Evolutionary conservation across 1,284 basidiomycete species (phyloP), one percentile per base, ranked within the genome.

Genomic region (Cystobasidium sp.): DNA sequence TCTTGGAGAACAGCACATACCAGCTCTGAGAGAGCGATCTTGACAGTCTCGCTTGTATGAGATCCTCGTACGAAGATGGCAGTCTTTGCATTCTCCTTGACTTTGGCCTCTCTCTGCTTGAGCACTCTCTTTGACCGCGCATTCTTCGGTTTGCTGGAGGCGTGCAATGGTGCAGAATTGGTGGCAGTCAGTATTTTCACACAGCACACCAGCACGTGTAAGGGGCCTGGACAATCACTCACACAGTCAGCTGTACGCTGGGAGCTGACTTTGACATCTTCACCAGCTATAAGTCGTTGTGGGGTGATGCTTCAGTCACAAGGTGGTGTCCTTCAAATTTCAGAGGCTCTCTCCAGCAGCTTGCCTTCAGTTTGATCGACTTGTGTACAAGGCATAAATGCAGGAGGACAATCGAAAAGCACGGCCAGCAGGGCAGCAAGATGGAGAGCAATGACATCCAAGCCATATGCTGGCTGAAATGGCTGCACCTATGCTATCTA

Each of bases 121-220:
- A 97, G 81, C 0, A 89, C 96, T 76, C 97, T 88, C 84, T 99
- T 99, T n/a, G 93, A 92, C 52, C 96, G 89, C 0, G 97, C 96
- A 86, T 97, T 98, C 85, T 92, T 94, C 43, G 96, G 94, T 86
- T 97, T 97, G 83, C 93, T 94, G 52, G 7, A 53, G 52, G 31
- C 31, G 31, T 31, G 31, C 31, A 31, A 16, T 22, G 12, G 2
- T n/a, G 39, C 51, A 51, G 20, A 66, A 55, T 8, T 66, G 58
- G 58, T 68, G 37, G 66, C 55, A 31, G 53, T 68, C 66, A 68
- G 66, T 59, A 43, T 43, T 59, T 59, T 31, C 39, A 18, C 8
- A 18, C 16, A 9, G 14, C 55, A 41, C 6, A n/a, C 37, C 1
- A 41, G 31, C 1, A 12, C 22, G 3, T 22, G 61, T 43, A 43